Conservation (phyloP, 1,284 basidiomycete species). For the Phellopilus nigrolimitatus region DNA sequence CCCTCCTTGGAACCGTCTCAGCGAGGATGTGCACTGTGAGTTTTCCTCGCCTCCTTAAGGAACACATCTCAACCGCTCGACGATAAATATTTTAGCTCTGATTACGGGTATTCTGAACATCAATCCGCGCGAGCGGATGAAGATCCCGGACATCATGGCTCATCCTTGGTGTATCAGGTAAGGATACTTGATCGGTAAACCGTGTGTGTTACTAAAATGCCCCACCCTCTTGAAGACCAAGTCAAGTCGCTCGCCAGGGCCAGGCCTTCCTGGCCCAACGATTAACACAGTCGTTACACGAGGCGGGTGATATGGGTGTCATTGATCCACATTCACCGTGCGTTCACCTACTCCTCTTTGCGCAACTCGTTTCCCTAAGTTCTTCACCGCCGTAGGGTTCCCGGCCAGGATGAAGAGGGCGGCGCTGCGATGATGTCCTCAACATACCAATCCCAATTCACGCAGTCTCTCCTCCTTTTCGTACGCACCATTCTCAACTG, state of each 20-base stretch:
- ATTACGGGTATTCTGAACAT: conserved; percentile 71
- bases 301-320: conserved; percentile 68
- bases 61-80: no score
- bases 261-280: conserved; percentile 54
- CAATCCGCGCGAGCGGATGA: conserved; percentile 67
- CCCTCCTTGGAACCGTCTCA: conserved; percentile 79
- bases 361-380: conserved; percentile 16
- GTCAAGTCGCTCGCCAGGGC: conserved; percentile 61
- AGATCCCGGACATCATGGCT: conserved; percentile 59
- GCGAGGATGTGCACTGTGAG: conserved; percentile 53
- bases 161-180: conserved; percentile 83
- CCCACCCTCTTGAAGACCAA: conserved; percentile 49
- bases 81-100: no score
- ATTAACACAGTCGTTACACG: conserved; percentile 62
- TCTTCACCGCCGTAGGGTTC: conserved; percentile 17
- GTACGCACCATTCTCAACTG: conserved; percentile 29
- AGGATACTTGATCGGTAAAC: conserved; percentile 20
- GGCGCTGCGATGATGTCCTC: conserved; percentile 52
- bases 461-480: conserved; percentile 56
- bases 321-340: conserved; percentile 37
- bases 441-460: conserved; percentile 48
- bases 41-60: conserved; percentile 5
- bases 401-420: conserved; percentile 41
- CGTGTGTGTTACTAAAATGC: neutral
- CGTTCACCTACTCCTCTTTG: neutral